Percentiles rank a stretch among this genome's conserved stretches.
Evolutionary conservation across 257 asterid species (phyloP).

Genomic region (Scutellaria minor): DNA sequence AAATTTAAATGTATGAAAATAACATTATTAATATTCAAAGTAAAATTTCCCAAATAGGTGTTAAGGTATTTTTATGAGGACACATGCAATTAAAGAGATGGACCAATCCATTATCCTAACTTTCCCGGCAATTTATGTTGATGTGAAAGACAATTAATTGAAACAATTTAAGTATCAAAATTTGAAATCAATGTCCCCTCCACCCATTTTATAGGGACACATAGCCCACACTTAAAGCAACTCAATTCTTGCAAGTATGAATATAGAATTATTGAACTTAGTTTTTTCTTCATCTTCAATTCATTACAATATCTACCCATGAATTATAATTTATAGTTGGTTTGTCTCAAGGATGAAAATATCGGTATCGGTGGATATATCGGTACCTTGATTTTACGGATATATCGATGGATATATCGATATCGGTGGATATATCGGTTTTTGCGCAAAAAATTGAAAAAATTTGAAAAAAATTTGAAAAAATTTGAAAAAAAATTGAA

Average conservation of each 20-base stretch:
- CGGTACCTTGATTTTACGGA: no score
- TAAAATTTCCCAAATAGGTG: not conserved
- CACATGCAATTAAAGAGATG: slow-evolving; percentile 35
- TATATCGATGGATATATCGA: no score
- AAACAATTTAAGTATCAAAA: slow-evolving; percentile 25
- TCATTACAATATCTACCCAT: not conserved
- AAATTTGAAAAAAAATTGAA: no score
- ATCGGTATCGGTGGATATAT: no score
- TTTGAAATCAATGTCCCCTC: slow-evolving; percentile 35
- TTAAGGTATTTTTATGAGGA: slow-evolving; percentile 14
- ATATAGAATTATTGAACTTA: slow-evolving; percentile 1
- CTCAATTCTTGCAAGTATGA: not conserved
- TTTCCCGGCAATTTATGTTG: slow-evolving; percentile 45
- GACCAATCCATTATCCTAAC: slow-evolving; percentile 41
- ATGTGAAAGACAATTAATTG: slow-evolving; percentile 43
- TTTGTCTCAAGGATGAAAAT: no score
- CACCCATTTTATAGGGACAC: slow-evolving; percentile 3
- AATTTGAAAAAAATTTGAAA: no score
- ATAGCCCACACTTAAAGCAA: slow-evolving; percentile 34
- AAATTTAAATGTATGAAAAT: no score
- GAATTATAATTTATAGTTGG: not conserved
- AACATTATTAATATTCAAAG: no score
- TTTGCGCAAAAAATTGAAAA: no score
- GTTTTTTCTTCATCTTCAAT: slow-evolving; percentile 10
- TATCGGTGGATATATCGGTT: no score